Base-by-base conservation (phyloP, 495 filamentous ascomycete genomes). In the Endocarpon pusillum region DNA sequence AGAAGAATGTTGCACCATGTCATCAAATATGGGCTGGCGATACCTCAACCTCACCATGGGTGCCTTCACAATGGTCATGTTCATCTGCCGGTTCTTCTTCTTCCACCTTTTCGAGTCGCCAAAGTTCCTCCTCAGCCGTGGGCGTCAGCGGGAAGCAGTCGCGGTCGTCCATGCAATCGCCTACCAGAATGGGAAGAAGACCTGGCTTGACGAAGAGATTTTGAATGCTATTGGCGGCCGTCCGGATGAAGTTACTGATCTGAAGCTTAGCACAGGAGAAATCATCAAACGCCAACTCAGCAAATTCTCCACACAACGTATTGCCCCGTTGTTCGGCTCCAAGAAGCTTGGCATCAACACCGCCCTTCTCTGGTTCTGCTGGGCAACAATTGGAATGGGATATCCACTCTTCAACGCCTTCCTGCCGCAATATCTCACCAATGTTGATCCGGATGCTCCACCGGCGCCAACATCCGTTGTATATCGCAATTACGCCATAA, bases 21-120 rank as follows among this genome's bases (percentile, higher is more conserved):
- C 48, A 11, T 51, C 71, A 28, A 86, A 84, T 40, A 77, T 75
- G 73, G 83, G 83, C 32, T 91, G 83, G 83, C 62, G 83, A 22
- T 92, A 85, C 41, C 63, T 86, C 35, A 56, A 78, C 39, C 58
- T 81, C 26, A 64, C 70, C 5, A 61, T 83, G 36, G 83, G 82
- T 19, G 74, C 70, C 3, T 49, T 89, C 17, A 85, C 80, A 1
- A 58, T 87, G 19, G 35, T 65, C 36, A 67, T 71, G 61, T 87
- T 82, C 49, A 33, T 73, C 29, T 51, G 72, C 19, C 78, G 82
- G 4, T 83, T 85, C 55, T 63, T 80, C 40, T 56, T 72, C 33
- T 91, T 91, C 54, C 73, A 75, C 22, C 67, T 91, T 12, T 81
- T 70, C 48, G 82, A 89, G 52, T 81, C 75, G 4, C 82, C 82